phyloP scores from a whole-genome alignment of 1,139 yeast species.

The Hemisphaericaspora xylanilytica region DNA sequence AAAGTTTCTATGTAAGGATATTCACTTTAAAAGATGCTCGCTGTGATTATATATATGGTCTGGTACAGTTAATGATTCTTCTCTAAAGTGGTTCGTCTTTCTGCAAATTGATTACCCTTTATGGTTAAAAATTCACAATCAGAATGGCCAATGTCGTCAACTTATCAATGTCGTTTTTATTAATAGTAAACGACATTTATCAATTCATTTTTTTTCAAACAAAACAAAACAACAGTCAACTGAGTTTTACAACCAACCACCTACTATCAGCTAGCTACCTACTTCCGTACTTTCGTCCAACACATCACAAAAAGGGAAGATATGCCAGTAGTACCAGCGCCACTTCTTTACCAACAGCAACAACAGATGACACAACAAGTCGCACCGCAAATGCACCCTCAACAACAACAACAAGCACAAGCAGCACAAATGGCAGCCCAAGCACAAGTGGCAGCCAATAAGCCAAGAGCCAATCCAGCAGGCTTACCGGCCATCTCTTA shows the following conservation, averaged over 20 bases:
- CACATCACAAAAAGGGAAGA: no score
- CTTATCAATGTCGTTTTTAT: no score
- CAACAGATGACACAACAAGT: slow-evolving; percentile 4
- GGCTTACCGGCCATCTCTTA: slow-evolving; percentile 44
- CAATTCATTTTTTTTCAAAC: background rate
- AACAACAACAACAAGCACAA: slow-evolving; percentile 13
- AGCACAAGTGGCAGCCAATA: slow-evolving; percentile 14
- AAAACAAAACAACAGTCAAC: background rate
- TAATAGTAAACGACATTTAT: no score
- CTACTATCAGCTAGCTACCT: background rate
- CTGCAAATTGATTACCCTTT: no score
- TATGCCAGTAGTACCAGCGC: slow-evolving; percentile 1
- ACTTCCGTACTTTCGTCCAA: no score
- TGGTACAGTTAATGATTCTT: no score
- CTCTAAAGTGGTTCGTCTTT: no score
- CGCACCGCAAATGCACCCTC: slow-evolving; percentile 9
- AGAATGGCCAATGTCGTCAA: no score
- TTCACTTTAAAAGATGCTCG: no score
- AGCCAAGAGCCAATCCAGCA: slow-evolving; percentile 34
- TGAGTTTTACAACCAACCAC: background rate
- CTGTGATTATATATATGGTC: no score
- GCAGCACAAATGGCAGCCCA: slow-evolving; percentile 9
- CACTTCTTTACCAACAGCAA: background rate
- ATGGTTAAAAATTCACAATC: no score
- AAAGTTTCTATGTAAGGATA: background rate